Evolutionary conservation across 306 rosid genomes (phyloP).

Genomic region (Inga laurina): DNA sequence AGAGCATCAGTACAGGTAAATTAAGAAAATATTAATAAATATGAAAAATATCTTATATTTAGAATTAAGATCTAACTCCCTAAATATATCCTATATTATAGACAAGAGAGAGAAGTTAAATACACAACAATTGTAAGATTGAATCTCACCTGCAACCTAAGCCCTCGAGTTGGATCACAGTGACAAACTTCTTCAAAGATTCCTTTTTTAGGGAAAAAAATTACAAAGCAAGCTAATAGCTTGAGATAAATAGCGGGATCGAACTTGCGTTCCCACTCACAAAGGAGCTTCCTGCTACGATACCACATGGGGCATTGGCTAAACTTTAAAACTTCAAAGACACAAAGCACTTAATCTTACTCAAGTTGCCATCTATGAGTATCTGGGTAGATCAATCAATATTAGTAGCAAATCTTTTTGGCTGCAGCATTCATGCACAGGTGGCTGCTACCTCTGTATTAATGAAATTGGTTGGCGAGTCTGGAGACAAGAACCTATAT

Average conservation of each 20-base stretch:
- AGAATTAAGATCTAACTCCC: no score
- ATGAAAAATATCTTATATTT: no score
- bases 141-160: conserved; percentile 47
- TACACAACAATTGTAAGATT: background rate
- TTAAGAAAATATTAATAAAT: no score
- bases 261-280: background rate
- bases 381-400: background rate
- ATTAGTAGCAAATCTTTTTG: conserved; percentile 45
- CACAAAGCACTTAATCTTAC: background rate
- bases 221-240: background rate
- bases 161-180: conserved; percentile 23
- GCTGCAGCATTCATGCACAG: conserved; percentile 49
- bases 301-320: background rate
- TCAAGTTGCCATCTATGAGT: conserved; percentile 18
- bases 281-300: background rate
- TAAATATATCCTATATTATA: no score
- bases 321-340: background rate
- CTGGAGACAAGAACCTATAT: conserved; percentile 91
- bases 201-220: background rate
- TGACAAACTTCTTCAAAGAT: background rate
- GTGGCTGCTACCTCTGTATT: conserved; percentile 81
- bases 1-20: no score
- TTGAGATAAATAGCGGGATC: background rate
- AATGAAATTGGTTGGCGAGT: conserved; percentile 87
- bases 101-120: background rate